A percentile compares a stretch with the other conserved stretches of the same genome.
phyloP scores from a whole-genome alignment of 495 filamentous ascomycete species.

The Neurospora cerealis region DNA sequence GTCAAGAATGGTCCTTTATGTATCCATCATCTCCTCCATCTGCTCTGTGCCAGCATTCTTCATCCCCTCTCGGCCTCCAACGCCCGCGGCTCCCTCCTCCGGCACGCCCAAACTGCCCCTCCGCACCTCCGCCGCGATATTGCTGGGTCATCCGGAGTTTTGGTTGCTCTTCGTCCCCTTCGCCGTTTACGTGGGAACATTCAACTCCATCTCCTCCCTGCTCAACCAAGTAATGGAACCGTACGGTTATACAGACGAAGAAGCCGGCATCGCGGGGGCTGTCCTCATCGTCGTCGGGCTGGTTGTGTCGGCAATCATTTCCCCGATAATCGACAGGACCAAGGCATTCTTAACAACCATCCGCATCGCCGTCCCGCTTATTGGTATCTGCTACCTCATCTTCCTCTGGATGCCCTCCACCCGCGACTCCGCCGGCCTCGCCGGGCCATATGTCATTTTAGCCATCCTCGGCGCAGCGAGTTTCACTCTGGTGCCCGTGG shows the following conservation, averaged over 20 bases:
- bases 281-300: conserved; percentile 87
- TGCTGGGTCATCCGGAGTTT: conserved; percentile 50
- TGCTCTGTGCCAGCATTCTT: conserved; percentile 73
- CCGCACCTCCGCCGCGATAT: conserved; percentile 38
- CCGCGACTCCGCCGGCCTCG: conserved; percentile 37
- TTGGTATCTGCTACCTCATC: conserved; percentile 60
- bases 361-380: conserved; percentile 63
- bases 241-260: conserved; percentile 65
- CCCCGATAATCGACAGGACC: conserved; percentile 74
- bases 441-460: conserved; percentile 60
- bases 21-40: conserved; percentile 73
- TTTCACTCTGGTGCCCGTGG: conserved; percentile 77
- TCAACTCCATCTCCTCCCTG: conserved; percentile 83
- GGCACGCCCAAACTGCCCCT: conserved; percentile 40
- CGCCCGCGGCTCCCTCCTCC: conserved; percentile 45
- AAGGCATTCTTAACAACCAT: conserved; percentile 71
- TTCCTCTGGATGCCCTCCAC: conserved; percentile 76
- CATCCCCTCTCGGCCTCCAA: conserved; percentile 70
- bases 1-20: conserved; percentile 75
- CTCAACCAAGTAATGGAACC: conserved; percentile 84
- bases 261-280: conserved; percentile 84
- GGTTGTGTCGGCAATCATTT: conserved; percentile 59
- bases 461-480: conserved; percentile 66
- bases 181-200: conserved; percentile 77
- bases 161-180: conserved; percentile 71